phyloP scores from a whole-genome alignment of 345 rosid genomes.

The Eucalyptus fibrosa region DNA sequence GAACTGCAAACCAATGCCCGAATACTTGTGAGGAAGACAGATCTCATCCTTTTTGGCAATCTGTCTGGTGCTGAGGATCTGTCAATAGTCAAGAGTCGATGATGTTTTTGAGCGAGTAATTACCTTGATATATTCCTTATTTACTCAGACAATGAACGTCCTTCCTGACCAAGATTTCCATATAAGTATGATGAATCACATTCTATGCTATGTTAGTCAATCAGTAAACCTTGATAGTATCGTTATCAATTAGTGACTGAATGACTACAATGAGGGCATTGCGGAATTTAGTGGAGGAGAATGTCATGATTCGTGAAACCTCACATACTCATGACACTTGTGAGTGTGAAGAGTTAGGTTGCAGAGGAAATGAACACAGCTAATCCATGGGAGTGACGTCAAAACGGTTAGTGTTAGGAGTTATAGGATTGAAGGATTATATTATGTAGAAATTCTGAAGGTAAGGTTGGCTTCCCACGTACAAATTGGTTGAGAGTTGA shows the following conservation, averaged over 20 bases:
- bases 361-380: no score
- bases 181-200: background rate
- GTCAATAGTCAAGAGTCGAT: background rate
- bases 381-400: no score
- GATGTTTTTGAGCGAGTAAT: background rate
- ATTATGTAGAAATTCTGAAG: no score
- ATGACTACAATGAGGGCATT: no score
- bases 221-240: background rate
- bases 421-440: no score
- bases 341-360: no score
- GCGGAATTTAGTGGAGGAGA: no score
- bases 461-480: no score
- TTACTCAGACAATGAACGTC: background rate
- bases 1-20: background rate
- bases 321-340: no score
- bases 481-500: no score
- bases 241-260: background rate
- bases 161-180: background rate
- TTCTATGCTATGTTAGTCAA: background rate
- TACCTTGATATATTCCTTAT: background rate
- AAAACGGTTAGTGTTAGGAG: no score
- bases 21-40: background rate
- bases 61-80: background rate
- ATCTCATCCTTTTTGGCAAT: background rate
- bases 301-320: no score